Base-by-base conservation (phyloP, 148 eudicot genomes). In the Chenopodium suecicum region DNA sequence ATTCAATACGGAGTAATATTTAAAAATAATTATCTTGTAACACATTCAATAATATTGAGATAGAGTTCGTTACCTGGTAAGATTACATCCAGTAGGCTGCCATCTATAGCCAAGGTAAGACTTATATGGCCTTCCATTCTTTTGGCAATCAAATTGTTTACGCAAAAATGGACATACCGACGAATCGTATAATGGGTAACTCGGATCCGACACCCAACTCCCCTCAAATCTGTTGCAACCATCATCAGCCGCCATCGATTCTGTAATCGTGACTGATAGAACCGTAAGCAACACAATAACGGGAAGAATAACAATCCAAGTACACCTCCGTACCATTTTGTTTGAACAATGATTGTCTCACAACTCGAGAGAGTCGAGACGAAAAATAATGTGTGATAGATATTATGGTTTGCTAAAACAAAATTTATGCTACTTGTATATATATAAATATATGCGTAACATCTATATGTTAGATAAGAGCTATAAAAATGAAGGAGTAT, bases 111-210 rank as follows among this genome's bases (percentile, higher is more conserved):
- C 80, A 69, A 87, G 86, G 62, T 87, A 87, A 41, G 27, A 46
- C 4, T 52, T 54, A 75, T 87, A 86, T 32, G 84, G 84, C 25
- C 89, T 83, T 9, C 89, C 89, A 70, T 87, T 82, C 68, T 83
- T 83, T 70, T 73, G 77, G 73, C 89, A 87, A 70, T 87, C 87
- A 50, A 83, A 86, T 29, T 73, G 82, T 25, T 32, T 52, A 58
- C 88, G 47, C 29, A 86, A 54, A 27, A 69, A 80, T 16, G 29
- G 29, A 27, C 29, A 82, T 2, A 81, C 54, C 11, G 60, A 54
- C 1, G 84, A 78, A 76, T 79, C 75, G 70, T 86, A 86, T 9
- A 86, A 17, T 4, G 89, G 89, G 9, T 86, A 86, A 29, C 73
- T 7, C 0, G 64, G 74, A 81, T 86, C 89, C 23, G 52, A 74